phyloP scores from a whole-genome alignment of 352 stramenopile genomes.

The Pythium sp. region DNA sequence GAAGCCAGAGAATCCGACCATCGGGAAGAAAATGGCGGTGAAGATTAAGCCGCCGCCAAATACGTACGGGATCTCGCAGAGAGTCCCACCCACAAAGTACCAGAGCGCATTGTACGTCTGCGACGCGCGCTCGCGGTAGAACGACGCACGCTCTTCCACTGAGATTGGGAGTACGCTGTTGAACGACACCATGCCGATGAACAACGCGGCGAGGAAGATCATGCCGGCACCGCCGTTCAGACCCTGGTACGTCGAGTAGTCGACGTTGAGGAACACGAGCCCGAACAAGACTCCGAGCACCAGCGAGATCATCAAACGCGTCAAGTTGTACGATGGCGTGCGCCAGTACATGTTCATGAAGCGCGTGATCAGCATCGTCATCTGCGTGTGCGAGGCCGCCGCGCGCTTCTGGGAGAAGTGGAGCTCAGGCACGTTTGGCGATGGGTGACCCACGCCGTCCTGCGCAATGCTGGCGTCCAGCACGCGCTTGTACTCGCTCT shows the following conservation, averaged over 20 bases:
- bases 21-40: constrained; percentile 43
- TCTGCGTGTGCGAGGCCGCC: neutral
- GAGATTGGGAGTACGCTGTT: constrained; percentile 70
- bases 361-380: neutral
- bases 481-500: constrained; percentile 3
- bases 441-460: neutral
- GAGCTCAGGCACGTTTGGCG: neutral
- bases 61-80: constrained; percentile 75
- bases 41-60: constrained; percentile 37
- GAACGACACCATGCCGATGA: constrained; percentile 71
- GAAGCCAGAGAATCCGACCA: constrained; percentile 42
- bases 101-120: constrained; percentile 79
- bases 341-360: constrained; percentile 64
- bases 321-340: constrained; percentile 83
- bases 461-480: neutral
- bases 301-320: constrained; percentile 46
- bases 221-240: constrained; percentile 64
- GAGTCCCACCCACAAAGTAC: constrained; percentile 68
- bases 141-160: constrained; percentile 77
- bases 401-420: constrained; percentile 1
- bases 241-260: constrained; percentile 48
- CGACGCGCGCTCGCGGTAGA: constrained; percentile 87
- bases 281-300: constrained; percentile 37
- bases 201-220: constrained; percentile 27
- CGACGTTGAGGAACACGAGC: constrained; percentile 37